phyloP scores from a whole-genome alignment of 352 stramenopile species.

The Globisporangium acanthophoron region DNA sequence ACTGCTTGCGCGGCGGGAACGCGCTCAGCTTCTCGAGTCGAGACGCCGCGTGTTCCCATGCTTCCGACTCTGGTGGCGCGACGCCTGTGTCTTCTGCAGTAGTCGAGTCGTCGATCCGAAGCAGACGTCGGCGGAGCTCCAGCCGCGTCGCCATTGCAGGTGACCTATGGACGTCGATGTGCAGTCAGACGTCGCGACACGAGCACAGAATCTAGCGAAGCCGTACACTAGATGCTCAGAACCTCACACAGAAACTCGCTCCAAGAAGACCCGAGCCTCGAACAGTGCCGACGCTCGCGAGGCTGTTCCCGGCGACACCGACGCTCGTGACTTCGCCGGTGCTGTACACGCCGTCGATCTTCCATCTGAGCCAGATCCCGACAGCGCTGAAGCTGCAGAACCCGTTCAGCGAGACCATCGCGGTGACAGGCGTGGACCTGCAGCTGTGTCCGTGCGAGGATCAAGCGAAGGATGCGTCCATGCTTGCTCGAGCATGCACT shows the following conservation, averaged over 20 bases:
- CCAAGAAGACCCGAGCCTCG: too few species aligned
- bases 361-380: constrained; percentile 63
- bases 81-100: not conserved
- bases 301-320: constrained; percentile 62
- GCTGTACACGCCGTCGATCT: constrained; percentile 68
- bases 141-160: constrained; percentile 32
- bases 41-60: not conserved
- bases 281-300: constrained; percentile 31
- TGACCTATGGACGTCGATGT: not conserved
- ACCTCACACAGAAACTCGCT: too few species aligned
- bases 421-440: constrained; percentile 55
- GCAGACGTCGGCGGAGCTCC: constrained; percentile 26
- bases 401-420: constrained; percentile 77
- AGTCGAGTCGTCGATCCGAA: constrained; percentile 29
- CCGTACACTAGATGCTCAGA: too few species aligned
- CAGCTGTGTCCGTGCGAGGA: constrained; percentile 71
- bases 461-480: constrained; percentile 39
- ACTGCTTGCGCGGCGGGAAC: not conserved
- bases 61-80: not conserved
- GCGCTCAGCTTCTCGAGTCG: not conserved
- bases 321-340: constrained; percentile 71
- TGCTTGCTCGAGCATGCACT: constrained; percentile 8
- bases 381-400: constrained; percentile 74
- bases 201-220: too few species aligned
- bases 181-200: too few species aligned